Evolutionary conservation across 257 asterid genomes (phyloP).

Genomic region (Craterostigma plantagineum): DNA sequence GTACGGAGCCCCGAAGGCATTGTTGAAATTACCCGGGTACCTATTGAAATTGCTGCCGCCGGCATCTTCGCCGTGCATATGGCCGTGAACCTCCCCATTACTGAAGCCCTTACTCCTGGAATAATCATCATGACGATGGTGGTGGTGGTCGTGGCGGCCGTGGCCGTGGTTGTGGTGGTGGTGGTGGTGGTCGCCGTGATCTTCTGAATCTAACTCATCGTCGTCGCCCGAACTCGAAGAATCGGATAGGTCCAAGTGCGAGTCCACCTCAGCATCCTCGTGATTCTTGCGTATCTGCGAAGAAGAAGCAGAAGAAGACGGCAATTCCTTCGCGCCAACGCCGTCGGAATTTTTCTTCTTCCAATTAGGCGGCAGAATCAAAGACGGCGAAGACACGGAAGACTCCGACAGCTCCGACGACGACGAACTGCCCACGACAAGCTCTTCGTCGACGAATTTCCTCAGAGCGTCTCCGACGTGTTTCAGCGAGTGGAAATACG

Average conservation of each 20-base stretch:
- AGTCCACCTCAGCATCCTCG: slow-evolving; percentile 25
- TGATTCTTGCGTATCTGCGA: slow-evolving; percentile 13
- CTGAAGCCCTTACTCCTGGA: too few relatives aligned
- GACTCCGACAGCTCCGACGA: slow-evolving; percentile 32
- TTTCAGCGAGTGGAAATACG: slow-evolving; percentile 65
- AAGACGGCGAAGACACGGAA: slow-evolving; percentile 54
- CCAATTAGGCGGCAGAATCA: slow-evolving; percentile 43
- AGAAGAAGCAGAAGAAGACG: not conserved
- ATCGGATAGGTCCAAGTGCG: slow-evolving; percentile 48
- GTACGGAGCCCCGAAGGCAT: too few relatives aligned
- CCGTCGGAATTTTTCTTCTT: slow-evolving; percentile 12
- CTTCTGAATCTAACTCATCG: slow-evolving; percentile 12
- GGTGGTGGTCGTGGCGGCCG: slow-evolving; percentile 11
- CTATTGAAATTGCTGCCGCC: too few relatives aligned
- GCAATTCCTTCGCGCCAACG: slow-evolving; percentile 14
- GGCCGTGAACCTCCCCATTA: not conserved
- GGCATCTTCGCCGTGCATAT: not conserved
- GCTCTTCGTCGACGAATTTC: slow-evolving; percentile 81
- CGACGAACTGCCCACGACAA: slow-evolving; percentile 14
- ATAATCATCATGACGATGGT: slow-evolving; percentile 1
- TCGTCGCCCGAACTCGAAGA: slow-evolving; percentile 32
- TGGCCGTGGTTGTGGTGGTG: too few relatives aligned
- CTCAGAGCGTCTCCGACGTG: slow-evolving; percentile 82
- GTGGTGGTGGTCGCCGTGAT: slow-evolving; percentile 13
- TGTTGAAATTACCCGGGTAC: too few relatives aligned